phyloP scores from a whole-genome alignment of 2,329 filamentous ascomycete species.

The Seiridium unicorne region DNA sequence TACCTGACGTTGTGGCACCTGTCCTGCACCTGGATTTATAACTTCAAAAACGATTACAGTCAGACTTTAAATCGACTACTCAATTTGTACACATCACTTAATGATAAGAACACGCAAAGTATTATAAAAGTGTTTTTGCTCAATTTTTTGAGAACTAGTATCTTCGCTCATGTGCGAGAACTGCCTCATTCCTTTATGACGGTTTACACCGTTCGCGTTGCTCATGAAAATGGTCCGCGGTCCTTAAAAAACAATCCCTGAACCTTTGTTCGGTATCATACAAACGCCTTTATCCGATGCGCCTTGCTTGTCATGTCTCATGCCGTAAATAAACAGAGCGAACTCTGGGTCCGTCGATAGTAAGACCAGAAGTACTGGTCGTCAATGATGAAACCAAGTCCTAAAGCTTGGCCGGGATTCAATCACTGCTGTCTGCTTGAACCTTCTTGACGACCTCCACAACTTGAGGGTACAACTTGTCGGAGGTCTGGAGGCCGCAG shows the following conservation, averaged over 20 bases:
- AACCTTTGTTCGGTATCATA: slow-evolving; percentile 7
- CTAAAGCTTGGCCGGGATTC: slow-evolving; percentile 22
- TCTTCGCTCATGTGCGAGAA: not conserved
- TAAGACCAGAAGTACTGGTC: no score
- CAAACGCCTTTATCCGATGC: slow-evolving; percentile 8
- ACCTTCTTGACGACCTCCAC: slow-evolving; percentile 80
- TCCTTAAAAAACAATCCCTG: not conserved
- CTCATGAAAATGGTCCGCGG: not conserved
- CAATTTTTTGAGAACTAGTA: not conserved
- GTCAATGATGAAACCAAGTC: no score
- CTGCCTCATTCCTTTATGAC: not conserved
- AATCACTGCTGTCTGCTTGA: slow-evolving; percentile 60
- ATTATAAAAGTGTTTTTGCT: not conserved
- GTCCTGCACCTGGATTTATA: no score
- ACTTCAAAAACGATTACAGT: no score
- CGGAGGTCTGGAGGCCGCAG: slow-evolving; percentile 72
- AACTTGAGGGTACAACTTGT: slow-evolving; percentile 76
- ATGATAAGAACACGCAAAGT: no score
- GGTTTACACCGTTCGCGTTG: not conserved
- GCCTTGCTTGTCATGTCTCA: slow-evolving; percentile 7
- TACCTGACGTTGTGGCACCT: no score
- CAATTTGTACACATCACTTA: no score
- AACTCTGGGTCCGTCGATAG: no score
- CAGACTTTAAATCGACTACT: no score
- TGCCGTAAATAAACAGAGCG: not conserved